Conservation (phyloP, 2,329 filamentous ascomycete genomes). For the Fusarium gaditjirri region DNA sequence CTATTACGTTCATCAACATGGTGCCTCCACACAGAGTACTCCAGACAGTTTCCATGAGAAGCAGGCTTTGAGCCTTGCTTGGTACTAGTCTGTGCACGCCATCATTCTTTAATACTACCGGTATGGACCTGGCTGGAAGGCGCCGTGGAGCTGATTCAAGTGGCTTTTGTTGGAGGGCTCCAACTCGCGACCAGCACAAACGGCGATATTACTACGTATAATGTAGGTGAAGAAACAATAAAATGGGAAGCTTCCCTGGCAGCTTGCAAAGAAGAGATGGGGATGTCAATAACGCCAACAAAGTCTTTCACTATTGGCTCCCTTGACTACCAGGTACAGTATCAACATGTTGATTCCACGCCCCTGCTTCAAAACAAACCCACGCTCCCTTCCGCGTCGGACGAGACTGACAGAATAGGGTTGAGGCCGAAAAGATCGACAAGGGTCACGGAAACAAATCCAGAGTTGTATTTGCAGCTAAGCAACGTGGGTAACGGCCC, state of each 20-base stretch:
- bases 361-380: slow-evolving; percentile 32
- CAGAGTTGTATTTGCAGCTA: slow-evolving; percentile 32
- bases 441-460: slow-evolving; percentile 42
- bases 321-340: slow-evolving; percentile 29
- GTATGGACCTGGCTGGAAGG: slow-evolving; percentile 25
- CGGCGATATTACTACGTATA: not conserved
- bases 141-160: slow-evolving; percentile 16
- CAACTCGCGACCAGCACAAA: slow-evolving; percentile 35
- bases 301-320: slow-evolving; percentile 29
- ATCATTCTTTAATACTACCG: slow-evolving; percentile 24
- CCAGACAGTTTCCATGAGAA: slow-evolving; percentile 12
- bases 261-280: slow-evolving; percentile 23
- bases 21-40: slow-evolving; percentile 1
- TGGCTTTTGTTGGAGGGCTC: slow-evolving; percentile 21
- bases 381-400: slow-evolving; percentile 41
- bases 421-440: slow-evolving; percentile 36
- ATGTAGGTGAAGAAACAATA: slow-evolving; percentile 23
- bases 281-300: slow-evolving; percentile 35
- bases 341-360: slow-evolving; percentile 35
- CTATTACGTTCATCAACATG: slow-evolving; percentile 1
- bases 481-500: slow-evolving; percentile 29
- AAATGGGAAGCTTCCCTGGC: slow-evolving; percentile 9
- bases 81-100: slow-evolving; percentile 19
- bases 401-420: slow-evolving; percentile 40
- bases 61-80: slow-evolving; percentile 23